These are phyloP conservation scores for Vachellia pachyceras DNA, from an alignment of 306 rosid species.

Conservation along the genomic window DNA sequence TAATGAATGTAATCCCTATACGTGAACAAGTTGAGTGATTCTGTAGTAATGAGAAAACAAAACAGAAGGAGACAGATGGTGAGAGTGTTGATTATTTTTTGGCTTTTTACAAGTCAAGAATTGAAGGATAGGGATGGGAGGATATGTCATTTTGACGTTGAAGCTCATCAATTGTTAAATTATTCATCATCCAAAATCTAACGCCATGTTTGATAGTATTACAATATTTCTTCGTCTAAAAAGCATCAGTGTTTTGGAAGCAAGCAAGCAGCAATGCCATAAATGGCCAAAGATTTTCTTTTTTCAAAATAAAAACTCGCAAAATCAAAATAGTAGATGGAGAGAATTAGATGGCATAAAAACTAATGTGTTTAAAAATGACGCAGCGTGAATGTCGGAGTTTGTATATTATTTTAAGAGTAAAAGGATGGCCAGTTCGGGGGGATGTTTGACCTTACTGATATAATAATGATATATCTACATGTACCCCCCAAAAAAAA, in stretches of 20 bases:
- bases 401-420: neutral
- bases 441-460: conserved; percentile 6
- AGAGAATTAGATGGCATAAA: neutral
- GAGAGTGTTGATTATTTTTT: conserved; percentile 32
- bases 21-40: neutral
- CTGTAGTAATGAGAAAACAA: neutral
- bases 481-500: too few relatives aligned
- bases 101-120: conserved; percentile 30
- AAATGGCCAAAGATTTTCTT: neutral
- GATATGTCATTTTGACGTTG: conserved; percentile 37
- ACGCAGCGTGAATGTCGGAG: conserved; percentile 44
- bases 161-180: conserved; percentile 20
- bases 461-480: neutral
- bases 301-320: neutral
- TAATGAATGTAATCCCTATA: too few relatives aligned
- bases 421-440: conserved; percentile 1
- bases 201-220: neutral
- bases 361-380: neutral
- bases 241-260: neutral
- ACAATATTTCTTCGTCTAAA: neutral
- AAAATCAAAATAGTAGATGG: neutral
- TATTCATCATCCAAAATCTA: neutral
- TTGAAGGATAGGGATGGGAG: conserved; percentile 41
- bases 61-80: neutral
- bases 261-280: neutral